Evolutionary conservation across 495 filamentous ascomycete species (phyloP), one percentile per base, ranked within the genome.

Genomic region (Geopyxis carbonaria): DNA sequence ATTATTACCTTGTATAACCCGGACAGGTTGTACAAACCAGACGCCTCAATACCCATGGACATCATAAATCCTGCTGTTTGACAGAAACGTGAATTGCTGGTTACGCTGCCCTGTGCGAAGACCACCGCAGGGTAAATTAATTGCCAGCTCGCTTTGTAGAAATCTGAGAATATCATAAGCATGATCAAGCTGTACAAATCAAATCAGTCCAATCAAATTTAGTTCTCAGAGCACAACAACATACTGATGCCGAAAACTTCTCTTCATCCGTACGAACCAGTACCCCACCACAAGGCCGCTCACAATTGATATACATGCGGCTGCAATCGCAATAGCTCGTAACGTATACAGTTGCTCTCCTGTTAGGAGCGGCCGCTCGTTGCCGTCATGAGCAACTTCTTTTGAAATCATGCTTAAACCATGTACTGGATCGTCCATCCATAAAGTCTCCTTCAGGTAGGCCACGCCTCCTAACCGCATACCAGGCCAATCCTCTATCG

Each of bases 251-350:
- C 79, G 68, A 56, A 81, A 85, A 31, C 61, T 70, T 50, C 73
- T 67, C 47, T 70, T 66, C 78, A 85, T 85, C 48, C 69, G 68
- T 29, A 69, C 58, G 57, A 85, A 80, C 75, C 76, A 82, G 56
- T 77, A 83, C n/a, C 53, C 53, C 20, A 56, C 53, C 40, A 56
- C 24, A 28, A 55, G 19, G 16, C 53, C 53, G 34, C 43, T 55
- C 22, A 35, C 35, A 19, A 56, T 41, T 28, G 52, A 56, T 42
- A 55, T 51, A 16, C 38, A 47, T 32, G 53, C 53, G 29, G 47
- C 52, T 9, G 44, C 40, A 20, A 56, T 39, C 34, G 53, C 53
- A 46, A 56, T 56, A 38, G 44, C 40, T 6, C 52, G 52, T 27
- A 56, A 29, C 20, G 51, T 55, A 30, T 47, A 47, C 28, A 56